Conservation (phyloP, 192 early-diverging fungal species). For the Entomortierella beljakovae region DNA sequence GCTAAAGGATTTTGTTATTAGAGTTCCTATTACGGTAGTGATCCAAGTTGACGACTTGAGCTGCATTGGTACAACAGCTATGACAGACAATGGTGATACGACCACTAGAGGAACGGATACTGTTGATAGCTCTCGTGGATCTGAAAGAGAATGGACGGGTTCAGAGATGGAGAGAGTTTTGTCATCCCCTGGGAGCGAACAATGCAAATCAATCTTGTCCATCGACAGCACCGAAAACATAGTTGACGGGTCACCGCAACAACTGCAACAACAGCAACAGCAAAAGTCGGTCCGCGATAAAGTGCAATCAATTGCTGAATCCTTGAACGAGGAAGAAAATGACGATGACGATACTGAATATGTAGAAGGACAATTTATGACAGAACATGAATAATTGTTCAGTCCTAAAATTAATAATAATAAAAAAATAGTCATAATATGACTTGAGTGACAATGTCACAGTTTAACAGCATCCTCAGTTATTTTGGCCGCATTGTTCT, state of each 20-base stretch:
- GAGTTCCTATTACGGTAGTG: slow-evolving; percentile 38
- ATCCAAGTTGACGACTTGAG: slow-evolving; percentile 28
- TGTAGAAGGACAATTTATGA: slow-evolving; percentile 22
- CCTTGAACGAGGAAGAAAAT: background rate
- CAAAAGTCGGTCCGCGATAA: background rate
- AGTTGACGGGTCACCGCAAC: too few species aligned
- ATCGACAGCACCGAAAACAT: background rate
- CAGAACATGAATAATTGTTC: slow-evolving; percentile 4
- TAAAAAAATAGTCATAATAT: background rate
- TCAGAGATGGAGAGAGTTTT: background rate
- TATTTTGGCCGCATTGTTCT: too few species aligned
- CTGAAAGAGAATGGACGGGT: background rate
- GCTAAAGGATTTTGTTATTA: slow-evolving; percentile 44
- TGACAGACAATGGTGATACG: background rate
- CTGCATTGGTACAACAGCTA: slow-evolving; percentile 5
- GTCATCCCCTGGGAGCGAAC: background rate
- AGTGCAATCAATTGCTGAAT: background rate
- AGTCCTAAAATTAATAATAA: too few species aligned
- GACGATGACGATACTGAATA: slow-evolving; percentile 18
- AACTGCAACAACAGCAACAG: background rate
- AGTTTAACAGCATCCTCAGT: too few species aligned
- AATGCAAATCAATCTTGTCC: background rate
- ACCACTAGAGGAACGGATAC: background rate
- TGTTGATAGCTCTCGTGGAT: background rate
- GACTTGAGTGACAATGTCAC: too few species aligned